Percentiles rank a stretch among this genome's conserved stretches.
Conservation (phyloP, 2,329 filamentous ascomycete genomes). For the Chaetomium strumarium region DNA sequence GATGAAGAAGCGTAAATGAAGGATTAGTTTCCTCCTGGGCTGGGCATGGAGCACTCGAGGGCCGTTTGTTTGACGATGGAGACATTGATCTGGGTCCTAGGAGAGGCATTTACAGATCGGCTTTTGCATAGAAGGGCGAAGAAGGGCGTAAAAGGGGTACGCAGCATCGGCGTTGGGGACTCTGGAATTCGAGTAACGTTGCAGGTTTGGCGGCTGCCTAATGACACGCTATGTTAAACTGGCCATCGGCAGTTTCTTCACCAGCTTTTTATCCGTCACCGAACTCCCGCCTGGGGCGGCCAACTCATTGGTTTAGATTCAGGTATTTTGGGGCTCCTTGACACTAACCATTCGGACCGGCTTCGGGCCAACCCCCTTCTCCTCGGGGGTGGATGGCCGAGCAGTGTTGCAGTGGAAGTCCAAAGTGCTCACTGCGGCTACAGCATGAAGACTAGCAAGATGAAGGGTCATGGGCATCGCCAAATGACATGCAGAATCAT, state of each 20-base stretch:
- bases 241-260: no score
- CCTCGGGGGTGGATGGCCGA: neutral
- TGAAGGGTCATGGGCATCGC: neutral
- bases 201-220: neutral
- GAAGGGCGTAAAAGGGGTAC: neutral
- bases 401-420: neutral
- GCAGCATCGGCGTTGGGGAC: conserved; percentile 4
- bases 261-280: no score
- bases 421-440: neutral
- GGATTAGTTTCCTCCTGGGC: neutral
- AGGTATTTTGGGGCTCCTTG: no score
- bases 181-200: neutral
- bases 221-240: no score
- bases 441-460: neutral
- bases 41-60: neutral
- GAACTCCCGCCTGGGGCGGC: no score
- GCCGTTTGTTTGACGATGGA: neutral
- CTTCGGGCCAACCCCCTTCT: neutral
- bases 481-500: neutral
- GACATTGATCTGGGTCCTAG: neutral
- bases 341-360: neutral
- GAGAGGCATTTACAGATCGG: neutral
- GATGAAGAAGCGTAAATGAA: conserved; percentile 28
- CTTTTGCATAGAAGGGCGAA: neutral
- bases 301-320: no score